Evolutionary conservation across 768 basidiomycete species (phyloP), one percentile per base, ranked within the genome.

Genomic region (Hortiboletus campestris): DNA sequence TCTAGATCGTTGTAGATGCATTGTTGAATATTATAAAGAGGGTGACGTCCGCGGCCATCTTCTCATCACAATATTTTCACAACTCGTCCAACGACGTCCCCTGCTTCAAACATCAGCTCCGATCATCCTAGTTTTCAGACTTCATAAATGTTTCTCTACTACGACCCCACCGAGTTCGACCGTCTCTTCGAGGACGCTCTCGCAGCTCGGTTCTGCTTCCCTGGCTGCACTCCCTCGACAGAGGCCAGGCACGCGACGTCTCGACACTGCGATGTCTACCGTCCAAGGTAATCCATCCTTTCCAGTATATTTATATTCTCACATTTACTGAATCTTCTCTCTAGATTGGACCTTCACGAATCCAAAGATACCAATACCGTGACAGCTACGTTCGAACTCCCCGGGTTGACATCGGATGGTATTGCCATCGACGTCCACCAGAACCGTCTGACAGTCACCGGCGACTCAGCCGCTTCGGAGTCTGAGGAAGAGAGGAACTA

Each of bases 331-430:
- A 52, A 25, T 25, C 25, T 25, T 25, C 25, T 25, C 25, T 25
- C 25, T 25, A 25, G 25, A 25, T 4, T 25, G 25, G 25, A 25
- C 25, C 25, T 25, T 25, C 25, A 25, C 25, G 25, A 25, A 25
- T 25, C 25, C 25, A 25, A 25, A 25, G 25, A 25, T 25, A 25
- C 25, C 25, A 25, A 25, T 25, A 25, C 25, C 25, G 25, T 83
- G 29, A 80, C 78, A 2, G 82, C 80, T 9, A 76, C 76, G 6
- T 81, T 84, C 53, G 84, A 84, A 60, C 67, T 82, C 2, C 83
- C 84, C 6, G 82, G 83, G 11, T 63, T 83, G 50, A 78, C 74
- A 51, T 79, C 80, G 52, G 76, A 80, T 40, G 72, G 76, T 47
- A 72, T 84, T 40, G 60, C 68, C 34, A 77, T 84, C 47, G 76